Evolutionary conservation across 1,284 basidiomycete species (phyloP).

Genomic region (Papiliotrema nemorosa): DNA sequence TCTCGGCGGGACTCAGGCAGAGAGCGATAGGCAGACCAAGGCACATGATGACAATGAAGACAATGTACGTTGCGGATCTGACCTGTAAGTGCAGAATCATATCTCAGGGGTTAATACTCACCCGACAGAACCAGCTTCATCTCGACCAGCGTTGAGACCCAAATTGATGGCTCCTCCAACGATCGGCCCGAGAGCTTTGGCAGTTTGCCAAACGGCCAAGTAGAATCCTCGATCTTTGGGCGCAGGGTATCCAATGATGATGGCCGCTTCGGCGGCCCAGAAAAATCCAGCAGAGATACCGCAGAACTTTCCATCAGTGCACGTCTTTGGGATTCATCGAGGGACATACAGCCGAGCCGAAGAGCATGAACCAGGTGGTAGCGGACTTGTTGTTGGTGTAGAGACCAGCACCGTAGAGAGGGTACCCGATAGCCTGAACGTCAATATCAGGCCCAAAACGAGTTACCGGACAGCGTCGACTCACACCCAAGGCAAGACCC

Average conservation of each 20-base stretch:
- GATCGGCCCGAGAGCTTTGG: conserved; percentile 34
- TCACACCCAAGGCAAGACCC: conserved; percentile 26
- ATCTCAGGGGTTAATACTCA: conserved; percentile 7
- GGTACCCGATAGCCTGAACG: conserved; percentile 26
- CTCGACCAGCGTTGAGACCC: conserved; percentile 28
- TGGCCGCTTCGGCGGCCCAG: conserved; percentile 35
- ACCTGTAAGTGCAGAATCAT: not conserved
- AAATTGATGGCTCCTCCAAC: conserved; percentile 42
- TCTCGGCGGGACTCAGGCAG: conserved; percentile 21
- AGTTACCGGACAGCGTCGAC: not conserved
- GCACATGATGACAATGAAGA: conserved; percentile 38
- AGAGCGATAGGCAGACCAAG: conserved; percentile 31
- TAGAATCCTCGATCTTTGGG: conserved; percentile 29
- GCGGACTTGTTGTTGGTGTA: conserved; percentile 30
- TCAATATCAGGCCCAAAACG: not conserved
- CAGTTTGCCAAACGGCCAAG: conserved; percentile 35
- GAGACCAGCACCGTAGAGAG: conserved; percentile 36
- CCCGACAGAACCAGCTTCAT: conserved; percentile 27
- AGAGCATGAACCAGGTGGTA: conserved; percentile 30
- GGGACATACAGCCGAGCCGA: conserved; percentile 25
- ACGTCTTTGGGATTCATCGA: too few relatives aligned
- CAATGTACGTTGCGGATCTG: conserved; percentile 27
- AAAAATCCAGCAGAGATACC: conserved; percentile 39
- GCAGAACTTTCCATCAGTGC: too few relatives aligned
- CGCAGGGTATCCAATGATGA: conserved; percentile 35